Evolutionary conservation across 2,329 filamentous ascomycete genomes (phyloP).

Genomic region (Neofusicoccum sp.): DNA sequence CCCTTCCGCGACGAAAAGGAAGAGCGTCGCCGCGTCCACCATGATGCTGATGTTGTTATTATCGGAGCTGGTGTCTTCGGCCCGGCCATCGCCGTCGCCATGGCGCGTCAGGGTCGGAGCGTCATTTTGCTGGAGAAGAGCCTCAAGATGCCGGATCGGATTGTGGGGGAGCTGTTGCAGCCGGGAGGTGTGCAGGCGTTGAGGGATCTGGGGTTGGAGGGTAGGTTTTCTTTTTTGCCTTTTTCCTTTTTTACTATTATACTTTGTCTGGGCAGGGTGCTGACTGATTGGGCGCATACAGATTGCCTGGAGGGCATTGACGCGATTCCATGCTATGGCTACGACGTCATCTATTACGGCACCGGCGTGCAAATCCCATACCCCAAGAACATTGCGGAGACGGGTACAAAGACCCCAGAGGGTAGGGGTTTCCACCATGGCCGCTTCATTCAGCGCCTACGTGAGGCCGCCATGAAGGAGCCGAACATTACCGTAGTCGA

Average conservation of each 20-base stretch:
- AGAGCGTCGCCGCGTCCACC: conserved; percentile 53
- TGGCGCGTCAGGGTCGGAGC: conserved; percentile 87
- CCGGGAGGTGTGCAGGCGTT: conserved; percentile 86
- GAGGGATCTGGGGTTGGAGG: conserved; percentile 72
- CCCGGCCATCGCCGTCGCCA: conserved; percentile 79
- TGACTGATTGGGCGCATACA: conserved; percentile 30
- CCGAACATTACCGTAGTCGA: conserved; percentile 89
- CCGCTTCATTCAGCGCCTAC: conserved; percentile 82
- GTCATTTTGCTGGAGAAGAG: conserved; percentile 88
- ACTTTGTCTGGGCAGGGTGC: too few species aligned
- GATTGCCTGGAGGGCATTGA: conserved; percentile 88
- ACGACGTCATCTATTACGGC: conserved; percentile 82
- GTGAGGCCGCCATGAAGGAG: conserved; percentile 71
- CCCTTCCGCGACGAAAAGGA: conserved; percentile 9
- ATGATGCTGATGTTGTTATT: conserved; percentile 80
- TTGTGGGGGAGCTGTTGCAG: conserved; percentile 93
- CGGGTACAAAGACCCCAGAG: conserved; percentile 58
- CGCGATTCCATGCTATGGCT: conserved; percentile 78
- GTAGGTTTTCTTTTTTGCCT: conserved; percentile 24
- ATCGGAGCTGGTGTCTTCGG: conserved; percentile 91
- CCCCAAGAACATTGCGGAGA: conserved; percentile 57
- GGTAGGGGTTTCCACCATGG: conserved; percentile 93
- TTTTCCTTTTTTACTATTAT: neutral
- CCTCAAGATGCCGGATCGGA: conserved; percentile 90
- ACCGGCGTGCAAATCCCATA: conserved; percentile 77